Base-by-base conservation (phyloP, 257 asterid genomes). In the Handroanthus guayacan region DNA sequence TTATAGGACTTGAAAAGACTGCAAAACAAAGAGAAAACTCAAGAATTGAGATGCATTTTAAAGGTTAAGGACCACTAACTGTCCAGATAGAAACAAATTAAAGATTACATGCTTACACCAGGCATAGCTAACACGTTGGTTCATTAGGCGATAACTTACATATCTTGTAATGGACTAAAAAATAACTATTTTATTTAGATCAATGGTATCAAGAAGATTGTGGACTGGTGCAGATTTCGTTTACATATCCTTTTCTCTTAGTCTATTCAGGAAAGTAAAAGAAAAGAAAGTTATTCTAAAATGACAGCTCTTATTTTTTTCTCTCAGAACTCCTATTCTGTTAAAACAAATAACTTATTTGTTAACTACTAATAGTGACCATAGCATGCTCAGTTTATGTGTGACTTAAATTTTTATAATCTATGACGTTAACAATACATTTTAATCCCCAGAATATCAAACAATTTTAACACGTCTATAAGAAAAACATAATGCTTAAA, bases 1-100 rank as follows among this genome's bases (percentile, higher is more conserved):
- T 91, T 87, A 81, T 87, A 95, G 44, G 98, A 95, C 56, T 80
- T 87, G 87, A 95, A 93, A 77, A 95, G 93, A 81, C 97, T 91
- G 98, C 84, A 82, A 82, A 82, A 79, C 61, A 65, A 65, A 68
- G 75, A 55, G 71, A n/a, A 60, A 80, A 72, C 54, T 57, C 61
- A 68, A 52, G 68, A 67, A 12, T 75, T 57, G 62, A 36, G 45
- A 41, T 41, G 45, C 45, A 41, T 41, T 25, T 25, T 41, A 41
- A 41, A 71, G 70, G 43, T 45, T 58, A 65, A 71, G 54, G 36
- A n/a, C 31, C n/a, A 69, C 43, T 45, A 6, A 31, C 39, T 47
- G 20, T 44, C 39, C 16, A 12, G 5, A 47, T 48, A 5, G 62
- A 71, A 25, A 68, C 41, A 44, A 75, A 62, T 1, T 14, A 38